Percentiles rank a stretch among this genome's conserved stretches.
phyloP scores from a whole-genome alignment of 192 early-diverging fungal species.

The Polychytrium aggregatum region DNA sequence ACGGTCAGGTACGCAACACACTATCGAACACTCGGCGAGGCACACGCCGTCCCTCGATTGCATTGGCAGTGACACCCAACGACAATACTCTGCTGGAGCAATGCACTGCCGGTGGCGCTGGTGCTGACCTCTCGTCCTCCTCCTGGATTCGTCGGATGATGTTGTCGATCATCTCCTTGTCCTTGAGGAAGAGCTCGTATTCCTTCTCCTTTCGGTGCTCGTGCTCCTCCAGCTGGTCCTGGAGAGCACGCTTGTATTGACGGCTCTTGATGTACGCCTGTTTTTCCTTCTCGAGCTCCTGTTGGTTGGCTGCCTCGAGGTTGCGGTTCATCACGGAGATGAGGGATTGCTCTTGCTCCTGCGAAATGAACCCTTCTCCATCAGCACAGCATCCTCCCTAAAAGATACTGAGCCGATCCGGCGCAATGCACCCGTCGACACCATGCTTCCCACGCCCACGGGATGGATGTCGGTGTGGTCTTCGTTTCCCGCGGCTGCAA shows the following conservation, averaged over 20 bases:
- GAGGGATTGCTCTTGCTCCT: conserved; percentile 15
- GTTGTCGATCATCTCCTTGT: conserved; percentile 49
- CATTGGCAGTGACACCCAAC: too few species aligned
- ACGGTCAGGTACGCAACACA: not conserved
- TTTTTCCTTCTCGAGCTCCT: conserved; percentile 28
- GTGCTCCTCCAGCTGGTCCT: conserved; percentile 35
- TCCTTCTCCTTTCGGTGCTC: conserved; percentile 32
- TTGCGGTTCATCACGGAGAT: conserved; percentile 26
- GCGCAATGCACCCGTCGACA: not conserved
- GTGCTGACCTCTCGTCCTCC: conserved; percentile 16
- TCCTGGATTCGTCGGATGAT: conserved; percentile 38
- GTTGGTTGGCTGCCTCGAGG: conserved; percentile 19
- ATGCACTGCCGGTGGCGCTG: too few species aligned
- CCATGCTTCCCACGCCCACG: not conserved
- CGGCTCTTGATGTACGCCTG: conserved; percentile 20
- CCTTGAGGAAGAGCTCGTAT: conserved; percentile 43
- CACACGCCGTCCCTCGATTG: too few species aligned
- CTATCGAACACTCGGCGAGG: too few species aligned
- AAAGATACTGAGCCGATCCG: not conserved
- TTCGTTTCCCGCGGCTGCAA: conserved; percentile 3
- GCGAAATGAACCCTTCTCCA: not conserved
- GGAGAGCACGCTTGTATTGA: conserved; percentile 33
- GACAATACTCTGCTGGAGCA: too few species aligned
- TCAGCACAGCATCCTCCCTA: too few species aligned
- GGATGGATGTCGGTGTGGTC: too few species aligned